Conservation (phyloP, 768 basidiomycete genomes). For the Kwoniella dendrophila region DNA sequence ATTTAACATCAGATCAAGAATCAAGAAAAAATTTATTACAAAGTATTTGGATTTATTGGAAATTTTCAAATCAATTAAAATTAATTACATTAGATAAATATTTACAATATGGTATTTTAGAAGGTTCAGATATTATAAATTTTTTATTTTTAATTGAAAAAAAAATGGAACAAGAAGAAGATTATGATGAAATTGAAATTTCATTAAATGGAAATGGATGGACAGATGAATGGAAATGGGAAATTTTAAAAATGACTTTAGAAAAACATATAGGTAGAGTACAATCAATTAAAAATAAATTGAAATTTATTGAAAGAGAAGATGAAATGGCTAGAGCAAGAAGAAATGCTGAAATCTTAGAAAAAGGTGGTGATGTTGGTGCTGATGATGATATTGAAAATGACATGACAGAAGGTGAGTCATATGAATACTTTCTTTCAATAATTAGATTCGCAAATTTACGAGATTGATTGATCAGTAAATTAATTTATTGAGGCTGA, state of each 20-base stretch:
- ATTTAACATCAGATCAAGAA: constrained; percentile 64
- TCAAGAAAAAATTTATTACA: constrained; percentile 64
- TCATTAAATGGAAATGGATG: constrained; percentile 54
- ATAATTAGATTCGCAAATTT: too few species aligned
- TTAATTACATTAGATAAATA: constrained; percentile 94
- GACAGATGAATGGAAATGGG: constrained; percentile 70
- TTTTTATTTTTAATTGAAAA: constrained; percentile 78
- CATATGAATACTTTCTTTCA: too few species aligned
- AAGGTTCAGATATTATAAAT: constrained; percentile 83
- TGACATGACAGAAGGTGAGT: constrained; percentile 31
- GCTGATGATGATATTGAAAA: constrained; percentile 67
- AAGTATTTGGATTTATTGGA: constrained; percentile 78
- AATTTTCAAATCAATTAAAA: constrained; percentile 78
- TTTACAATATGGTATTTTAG: constrained; percentile 97
- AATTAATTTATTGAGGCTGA: not conserved
- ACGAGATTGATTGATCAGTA: not conserved
- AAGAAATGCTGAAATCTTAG: constrained; percentile 58
- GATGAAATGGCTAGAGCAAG: constrained; percentile 82
- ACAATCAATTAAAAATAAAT: constrained; percentile 71
- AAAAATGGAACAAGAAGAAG: constrained; percentile 56
- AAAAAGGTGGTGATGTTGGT: constrained; percentile 66
- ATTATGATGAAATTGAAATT: too few species aligned
- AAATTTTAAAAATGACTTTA: constrained; percentile 74
- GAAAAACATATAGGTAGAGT: constrained; percentile 92
- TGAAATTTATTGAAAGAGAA: constrained; percentile 76